Evolutionary conservation across 108 stramenopile species (phyloP).

Genomic region (Nannochloropsis gaditana): DNA sequence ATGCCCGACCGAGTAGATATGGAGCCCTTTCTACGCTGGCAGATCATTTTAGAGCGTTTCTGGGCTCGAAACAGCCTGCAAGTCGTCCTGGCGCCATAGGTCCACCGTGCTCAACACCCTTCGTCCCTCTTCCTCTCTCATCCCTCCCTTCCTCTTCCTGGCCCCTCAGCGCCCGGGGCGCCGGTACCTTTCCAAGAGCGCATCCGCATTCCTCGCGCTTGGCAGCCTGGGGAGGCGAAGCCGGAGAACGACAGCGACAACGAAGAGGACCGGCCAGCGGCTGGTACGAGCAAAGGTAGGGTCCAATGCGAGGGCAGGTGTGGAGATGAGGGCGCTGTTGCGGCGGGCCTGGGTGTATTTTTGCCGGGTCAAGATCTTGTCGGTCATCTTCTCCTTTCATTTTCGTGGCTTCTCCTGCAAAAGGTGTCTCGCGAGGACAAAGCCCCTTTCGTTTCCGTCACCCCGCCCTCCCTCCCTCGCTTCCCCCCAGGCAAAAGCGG

Average conservation of each 20-base stretch:
- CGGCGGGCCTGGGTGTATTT: neutral
- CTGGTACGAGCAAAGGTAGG: neutral
- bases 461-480: neutral
- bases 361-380: neutral
- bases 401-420: neutral
- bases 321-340: neutral
- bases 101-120: neutral
- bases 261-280: neutral
- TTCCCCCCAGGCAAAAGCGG: slow-evolving; percentile 1
- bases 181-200: slow-evolving; percentile 4
- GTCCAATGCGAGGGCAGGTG: neutral
- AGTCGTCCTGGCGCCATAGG: no score
- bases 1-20: no score
- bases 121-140: neutral
- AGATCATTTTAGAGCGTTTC: no score
- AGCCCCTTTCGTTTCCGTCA: no score
- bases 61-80: no score
- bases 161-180: neutral
- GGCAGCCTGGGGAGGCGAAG: neutral
- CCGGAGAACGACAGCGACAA: neutral
- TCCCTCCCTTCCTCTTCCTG: neutral
- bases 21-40: no score
- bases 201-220: neutral
- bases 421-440: no score
- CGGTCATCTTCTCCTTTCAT: neutral